Evolutionary conservation across 2,329 filamentous ascomycete species (phyloP), one percentile per base, ranked within the genome.

Genomic region (Samsoniella hepiali): DNA sequence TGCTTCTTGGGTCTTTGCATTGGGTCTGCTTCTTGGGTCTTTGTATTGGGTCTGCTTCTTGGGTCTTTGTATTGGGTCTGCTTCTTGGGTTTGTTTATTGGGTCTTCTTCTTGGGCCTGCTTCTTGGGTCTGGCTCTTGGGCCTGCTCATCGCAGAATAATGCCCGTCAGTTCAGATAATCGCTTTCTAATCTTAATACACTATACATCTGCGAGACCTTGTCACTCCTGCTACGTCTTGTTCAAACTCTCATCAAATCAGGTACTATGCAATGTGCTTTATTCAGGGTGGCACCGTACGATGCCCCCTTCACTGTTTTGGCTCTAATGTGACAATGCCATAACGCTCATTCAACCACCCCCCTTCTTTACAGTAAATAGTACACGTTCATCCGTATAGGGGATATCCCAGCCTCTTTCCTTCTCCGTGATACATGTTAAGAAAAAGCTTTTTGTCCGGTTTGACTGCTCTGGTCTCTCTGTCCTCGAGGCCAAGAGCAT

Each of bases 281-380:
- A 31, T 51, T 36, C 11, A 22, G 22, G 8, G 3, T 32, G 27
- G 32, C 45, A 59, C 17, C 57, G 5, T 42, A 6, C 3, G 32
- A 22, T 47, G 44, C 55, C 40, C 9, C 34, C 47, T 54, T 5
- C n/a, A 47, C 47, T 42, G 5, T 3, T 38, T 11, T 11, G 34
- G n/a, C 5, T 47, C 50, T 55, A 54, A 54, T 54, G 22, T 62
- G 58, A 62, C 58, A 62, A 62, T 60, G 47, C 58, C 58, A 60
- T 60, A 36, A 60, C 49, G 58, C 59, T 61, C 22, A 45, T 53
- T 47, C 45, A 40, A 32, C 49, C 6, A 36, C 42, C 51, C 13
- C 45, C 40, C 17, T 13, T 40, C 49, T 42, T 40, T 34, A 55
- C 59, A 56, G 47, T 56, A 62, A 34, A 60, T 63, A 63, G 32